Evolutionary conservation across 495 filamentous ascomycete species (phyloP), one percentile per base, ranked within the genome.

Genomic region (Penicillium pulvis): DNA sequence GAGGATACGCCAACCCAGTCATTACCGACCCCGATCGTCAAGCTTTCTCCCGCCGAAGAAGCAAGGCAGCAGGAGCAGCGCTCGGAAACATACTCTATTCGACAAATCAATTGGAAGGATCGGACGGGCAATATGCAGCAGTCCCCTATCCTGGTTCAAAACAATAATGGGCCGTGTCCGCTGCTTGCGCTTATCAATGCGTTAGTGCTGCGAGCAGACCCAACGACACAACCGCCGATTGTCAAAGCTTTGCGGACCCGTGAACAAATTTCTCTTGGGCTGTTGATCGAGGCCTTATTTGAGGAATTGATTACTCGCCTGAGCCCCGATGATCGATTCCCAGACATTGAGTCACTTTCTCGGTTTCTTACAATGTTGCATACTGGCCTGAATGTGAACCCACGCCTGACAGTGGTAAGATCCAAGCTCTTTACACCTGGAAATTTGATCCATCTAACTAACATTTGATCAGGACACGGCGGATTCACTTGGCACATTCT

Each of bases 301-400:
- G 93, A 98, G 55, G 92, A 97, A 63, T 81, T 97, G 30, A 93
- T 92, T 75, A 91, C 90, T 23, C 69, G 69, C n/a, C 33, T 76
- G 35, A 65, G 70, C 9, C 71, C 74, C 8, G 80, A 83, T 33
- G 79, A 85, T 26, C 75, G 80, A 31, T 78, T 97, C 43, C 92
- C 93, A 1, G 94, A 98, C 65, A 87, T 98, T 52, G 79, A 86
- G 42, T 92, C 95, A 44, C 79, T 98, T 1, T 93, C 95, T 67
- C 75, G 81, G 17, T 98, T 98, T 68, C 80, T 98, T 9, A 83
- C 93, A 28, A 90, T 90, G 45, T 79, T 98, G 4, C 92, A 97
- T 68, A 97, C 93, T 1, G 94, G 94, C 39, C 96, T 98, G 93
- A 98, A 98, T 66, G 94, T 97, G 46, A 98, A 98, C 65, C 94